Percentiles rank a stretch among this genome's conserved stretches.
Conservation (phyloP, 345 rosid species). For the Barbarea vulgaris region DNA sequence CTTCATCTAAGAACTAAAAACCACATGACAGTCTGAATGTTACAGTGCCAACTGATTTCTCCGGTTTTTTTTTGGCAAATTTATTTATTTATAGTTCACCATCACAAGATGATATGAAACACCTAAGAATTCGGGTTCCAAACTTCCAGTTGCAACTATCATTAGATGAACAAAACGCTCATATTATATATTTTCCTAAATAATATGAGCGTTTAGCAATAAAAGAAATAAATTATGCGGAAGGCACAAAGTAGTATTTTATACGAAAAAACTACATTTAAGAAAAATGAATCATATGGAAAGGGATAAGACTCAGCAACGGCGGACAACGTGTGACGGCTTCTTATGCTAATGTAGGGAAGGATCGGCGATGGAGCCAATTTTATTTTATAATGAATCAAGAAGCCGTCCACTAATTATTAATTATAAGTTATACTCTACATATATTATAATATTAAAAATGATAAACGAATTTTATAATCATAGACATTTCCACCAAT, state of each 20-base stretch:
- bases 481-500: conserved; percentile 25
- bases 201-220: not conserved
- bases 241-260: not conserved
- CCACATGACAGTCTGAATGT: not conserved
- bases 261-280: not conserved
- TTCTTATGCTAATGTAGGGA: conserved; percentile 15
- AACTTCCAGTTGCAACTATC: conserved; percentile 23
- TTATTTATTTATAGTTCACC: not conserved
- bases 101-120: conserved; percentile 11
- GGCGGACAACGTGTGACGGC: conserved; percentile 37
- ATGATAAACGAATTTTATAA: conserved; percentile 6
- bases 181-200: not conserved
- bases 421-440: not conserved
- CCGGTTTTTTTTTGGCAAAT: not conserved
- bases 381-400: conserved; percentile 3
- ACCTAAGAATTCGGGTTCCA: not conserved
- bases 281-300: conserved; percentile 3
- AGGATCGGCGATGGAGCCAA: not conserved
- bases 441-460: not conserved
- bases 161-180: conserved; percentile 1
- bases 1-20: not conserved
- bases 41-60: not conserved
- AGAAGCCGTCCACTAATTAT: conserved; percentile 28
- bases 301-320: conserved; percentile 27
- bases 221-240: not conserved